A percentile compares a stretch with the other conserved stretches of the same genome.
These are phyloP conservation scores for Hippophae gyantsensis DNA, from an alignment of 306 rosid genomes.

Conservation along the genomic window DNA sequence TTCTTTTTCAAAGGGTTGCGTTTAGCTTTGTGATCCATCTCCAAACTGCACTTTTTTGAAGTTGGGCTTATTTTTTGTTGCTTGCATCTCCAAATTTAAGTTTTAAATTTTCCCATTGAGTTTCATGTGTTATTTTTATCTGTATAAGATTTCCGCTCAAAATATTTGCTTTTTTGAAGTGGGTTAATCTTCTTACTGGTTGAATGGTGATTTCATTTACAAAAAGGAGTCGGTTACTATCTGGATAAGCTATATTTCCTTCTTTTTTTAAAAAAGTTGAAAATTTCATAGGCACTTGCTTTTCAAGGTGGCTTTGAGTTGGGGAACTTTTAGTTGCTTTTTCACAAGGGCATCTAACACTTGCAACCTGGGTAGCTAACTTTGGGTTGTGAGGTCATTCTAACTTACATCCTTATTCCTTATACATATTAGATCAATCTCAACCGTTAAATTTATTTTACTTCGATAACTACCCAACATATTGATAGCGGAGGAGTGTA, in stretches of 20 bases:
- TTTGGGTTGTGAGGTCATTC: too few relatives aligned
- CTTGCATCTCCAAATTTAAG: conserved; percentile 4
- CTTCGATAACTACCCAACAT: too few relatives aligned
- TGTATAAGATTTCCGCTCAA: conserved; percentile 15
- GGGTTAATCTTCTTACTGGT: conserved; percentile 5
- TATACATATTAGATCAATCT: too few relatives aligned
- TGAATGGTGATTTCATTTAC: neutral
- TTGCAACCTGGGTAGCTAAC: too few relatives aligned
- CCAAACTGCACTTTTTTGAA: conserved; percentile 11
- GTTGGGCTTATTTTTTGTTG: conserved; percentile 18
- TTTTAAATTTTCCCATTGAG: neutral
- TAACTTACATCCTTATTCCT: too few relatives aligned
- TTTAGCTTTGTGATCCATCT: conserved; percentile 3
- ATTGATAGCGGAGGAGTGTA: too few relatives aligned
- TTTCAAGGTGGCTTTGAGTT: too few relatives aligned
- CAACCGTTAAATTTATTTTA: neutral
- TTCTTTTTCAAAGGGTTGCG: neutral
- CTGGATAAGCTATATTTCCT: neutral
- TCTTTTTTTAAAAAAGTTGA: neutral
- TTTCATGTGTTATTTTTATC: conserved; percentile 17
- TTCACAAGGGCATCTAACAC: too few relatives aligned
- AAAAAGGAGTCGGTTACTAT: neutral
- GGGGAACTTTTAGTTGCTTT: too few relatives aligned
- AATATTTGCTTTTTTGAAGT: conserved; percentile 26
- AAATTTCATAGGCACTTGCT: too few relatives aligned